These are phyloP conservation scores for Globisporangium nagaii DNA, from an alignment of 352 stramenopile genomes.

Conservation along the genomic window DNA sequence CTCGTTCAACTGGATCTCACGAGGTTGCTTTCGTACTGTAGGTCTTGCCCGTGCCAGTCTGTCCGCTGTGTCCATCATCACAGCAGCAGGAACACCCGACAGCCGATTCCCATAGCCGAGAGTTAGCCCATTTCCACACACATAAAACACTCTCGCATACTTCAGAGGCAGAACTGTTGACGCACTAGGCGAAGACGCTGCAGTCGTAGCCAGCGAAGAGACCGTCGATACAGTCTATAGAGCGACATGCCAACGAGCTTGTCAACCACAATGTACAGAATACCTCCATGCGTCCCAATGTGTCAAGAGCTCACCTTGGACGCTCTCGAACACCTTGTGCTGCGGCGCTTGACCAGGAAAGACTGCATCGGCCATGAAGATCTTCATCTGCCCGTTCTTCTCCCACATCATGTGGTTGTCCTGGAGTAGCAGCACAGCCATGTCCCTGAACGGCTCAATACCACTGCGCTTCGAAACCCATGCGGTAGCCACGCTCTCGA, in stretches of 20 bases:
- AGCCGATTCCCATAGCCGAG: too few species aligned
- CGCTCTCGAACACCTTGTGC: slow-evolving; percentile 40
- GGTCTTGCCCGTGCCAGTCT: slow-evolving; percentile 67
- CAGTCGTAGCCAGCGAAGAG: slow-evolving; percentile 64
- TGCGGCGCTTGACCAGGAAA: slow-evolving; percentile 33
- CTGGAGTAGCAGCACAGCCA: too few species aligned
- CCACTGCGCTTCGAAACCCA: too few species aligned
- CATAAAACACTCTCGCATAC: too few species aligned
- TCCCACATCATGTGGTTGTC: slow-evolving; percentile 50
- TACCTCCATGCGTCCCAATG: not conserved
- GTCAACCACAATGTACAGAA: too few species aligned
- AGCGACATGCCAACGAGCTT: not conserved
- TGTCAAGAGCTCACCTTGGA: slow-evolving; percentile 30
- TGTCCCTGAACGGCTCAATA: too few species aligned
- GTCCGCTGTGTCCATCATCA: slow-evolving; percentile 38
- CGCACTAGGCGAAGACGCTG: slow-evolving; percentile 70
- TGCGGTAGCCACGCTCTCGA: too few species aligned
- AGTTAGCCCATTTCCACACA: too few species aligned
- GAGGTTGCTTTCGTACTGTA: slow-evolving; percentile 30
- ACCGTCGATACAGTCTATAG: slow-evolving; percentile 48
- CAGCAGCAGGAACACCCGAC: not conserved
- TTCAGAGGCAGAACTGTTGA: not conserved
- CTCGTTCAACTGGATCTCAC: not conserved
- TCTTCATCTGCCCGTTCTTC: slow-evolving; percentile 62
- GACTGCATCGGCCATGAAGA: slow-evolving; percentile 44